phyloP scores from a whole-genome alignment of 1,284 basidiomycete species.

The Cutaneotrichosporon daszewskae region DNA sequence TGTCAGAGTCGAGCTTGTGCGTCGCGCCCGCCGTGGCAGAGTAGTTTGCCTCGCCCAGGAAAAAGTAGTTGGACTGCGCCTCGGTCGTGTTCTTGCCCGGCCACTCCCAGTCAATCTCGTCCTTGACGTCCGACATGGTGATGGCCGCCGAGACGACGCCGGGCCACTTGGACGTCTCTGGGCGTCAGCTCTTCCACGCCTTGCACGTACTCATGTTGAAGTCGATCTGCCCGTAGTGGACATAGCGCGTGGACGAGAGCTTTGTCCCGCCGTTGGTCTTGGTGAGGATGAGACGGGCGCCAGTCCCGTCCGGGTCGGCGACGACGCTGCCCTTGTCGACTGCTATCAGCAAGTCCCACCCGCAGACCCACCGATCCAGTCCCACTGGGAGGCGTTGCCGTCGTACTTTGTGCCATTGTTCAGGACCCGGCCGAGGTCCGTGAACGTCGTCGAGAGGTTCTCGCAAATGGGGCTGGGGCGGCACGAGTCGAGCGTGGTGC shows the following conservation, averaged over 20 bases:
- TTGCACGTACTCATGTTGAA: conserved; percentile 52
- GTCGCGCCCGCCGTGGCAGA: conserved; percentile 36
- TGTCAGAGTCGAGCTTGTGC: conserved; percentile 55
- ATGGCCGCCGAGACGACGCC: conserved; percentile 79
- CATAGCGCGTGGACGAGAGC: conserved; percentile 69
- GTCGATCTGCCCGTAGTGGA: conserved; percentile 73
- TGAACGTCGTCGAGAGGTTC: conserved; percentile 59
- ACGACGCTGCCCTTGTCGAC: conserved; percentile 65
- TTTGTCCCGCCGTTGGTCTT: conserved; percentile 57
- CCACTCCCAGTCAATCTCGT: conserved; percentile 78
- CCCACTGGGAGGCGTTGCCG: conserved; percentile 64
- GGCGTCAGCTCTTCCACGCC: conserved; percentile 5
- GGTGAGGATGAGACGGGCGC: conserved; percentile 59
- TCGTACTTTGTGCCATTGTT: conserved; percentile 56
- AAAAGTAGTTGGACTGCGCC: conserved; percentile 67
- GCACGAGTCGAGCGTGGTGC: conserved; percentile 53
- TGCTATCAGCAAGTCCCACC: conserved; percentile 24
- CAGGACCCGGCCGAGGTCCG: conserved; percentile 62
- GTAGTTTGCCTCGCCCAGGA: conserved; percentile 58
- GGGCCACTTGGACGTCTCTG: conserved; percentile 52
- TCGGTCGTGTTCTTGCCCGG: conserved; percentile 52
- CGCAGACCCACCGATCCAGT: conserved; percentile 35
- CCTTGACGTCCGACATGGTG: conserved; percentile 72
- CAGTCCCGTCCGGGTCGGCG: conserved; percentile 53
- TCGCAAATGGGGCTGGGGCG: conserved; percentile 65